Evolutionary conservation across 2,329 filamentous ascomycete species (phyloP).

Genomic region (Colletotrichum camelliae): DNA sequence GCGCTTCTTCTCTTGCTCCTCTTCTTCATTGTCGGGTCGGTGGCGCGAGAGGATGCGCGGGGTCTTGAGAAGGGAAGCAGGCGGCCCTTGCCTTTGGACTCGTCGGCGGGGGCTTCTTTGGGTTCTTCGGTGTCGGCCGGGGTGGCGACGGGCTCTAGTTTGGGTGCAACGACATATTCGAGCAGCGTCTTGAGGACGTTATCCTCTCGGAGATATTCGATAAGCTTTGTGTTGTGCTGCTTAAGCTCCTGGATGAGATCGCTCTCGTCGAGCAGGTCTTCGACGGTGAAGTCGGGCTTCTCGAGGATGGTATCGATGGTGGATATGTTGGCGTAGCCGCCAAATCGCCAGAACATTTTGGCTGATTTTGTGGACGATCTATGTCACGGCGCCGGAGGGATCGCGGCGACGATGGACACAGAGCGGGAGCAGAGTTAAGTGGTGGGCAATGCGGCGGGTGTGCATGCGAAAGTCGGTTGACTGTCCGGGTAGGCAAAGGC

Average conservation of each 20-base stretch:
- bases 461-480: constrained; percentile 10
- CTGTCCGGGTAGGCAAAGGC: neutral
- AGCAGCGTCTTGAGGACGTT: constrained; percentile 83
- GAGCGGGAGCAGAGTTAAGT: neutral
- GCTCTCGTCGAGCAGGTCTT: constrained; percentile 94
- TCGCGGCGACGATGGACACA: constrained; percentile 15
- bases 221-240: constrained; percentile 96
- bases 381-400: constrained; percentile 30
- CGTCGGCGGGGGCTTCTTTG: constrained; percentile 41
- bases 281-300: constrained; percentile 92
- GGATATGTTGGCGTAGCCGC: constrained; percentile 97
- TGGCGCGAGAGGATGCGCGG: constrained; percentile 57
- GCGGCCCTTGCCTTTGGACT: constrained; percentile 48
- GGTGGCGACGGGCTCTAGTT: constrained; percentile 61
- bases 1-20: constrained; percentile 87
- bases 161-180: constrained; percentile 88
- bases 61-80: constrained; percentile 55
- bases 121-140: constrained; percentile 52
- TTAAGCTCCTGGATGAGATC: constrained; percentile 98
- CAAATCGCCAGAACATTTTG: constrained; percentile 99
- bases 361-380: constrained; percentile 27
- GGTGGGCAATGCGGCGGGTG: neutral
- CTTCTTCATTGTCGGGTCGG: constrained; percentile 60
- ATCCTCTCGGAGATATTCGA: constrained; percentile 92
- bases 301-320: constrained; percentile 97